These are phyloP conservation scores for Lodderomyces theae DNA, from an alignment of 1,139 yeast species.

Conservation along the genomic window DNA sequence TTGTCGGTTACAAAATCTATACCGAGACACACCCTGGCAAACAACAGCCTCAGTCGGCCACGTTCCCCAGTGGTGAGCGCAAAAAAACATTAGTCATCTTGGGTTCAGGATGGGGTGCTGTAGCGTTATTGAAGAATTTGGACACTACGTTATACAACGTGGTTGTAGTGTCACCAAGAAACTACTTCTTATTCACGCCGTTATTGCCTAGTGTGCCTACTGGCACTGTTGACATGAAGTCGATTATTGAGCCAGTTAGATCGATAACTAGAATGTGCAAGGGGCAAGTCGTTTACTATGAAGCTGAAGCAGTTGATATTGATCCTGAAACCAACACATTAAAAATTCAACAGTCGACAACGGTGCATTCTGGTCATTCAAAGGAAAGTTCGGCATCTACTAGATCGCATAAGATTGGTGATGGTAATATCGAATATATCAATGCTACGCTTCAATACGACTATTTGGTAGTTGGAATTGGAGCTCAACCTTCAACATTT, in stretches of 20 bases:
- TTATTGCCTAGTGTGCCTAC: conserved; percentile 90
- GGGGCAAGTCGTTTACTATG: conserved; percentile 78
- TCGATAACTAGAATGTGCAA: conserved; percentile 62
- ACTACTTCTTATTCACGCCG: conserved; percentile 91
- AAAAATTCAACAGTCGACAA: conserved; percentile 35
- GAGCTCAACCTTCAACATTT: conserved; percentile 87
- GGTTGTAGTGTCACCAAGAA: conserved; percentile 85
- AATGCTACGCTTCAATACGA: conserved; percentile 59
- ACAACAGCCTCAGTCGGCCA: conserved; percentile 53
- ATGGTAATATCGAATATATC: conserved; percentile 43
- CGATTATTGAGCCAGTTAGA: conserved; percentile 83
- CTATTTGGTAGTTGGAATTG: conserved; percentile 82
- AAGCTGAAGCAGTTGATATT: conserved; percentile 83
- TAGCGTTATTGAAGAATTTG: conserved; percentile 72
- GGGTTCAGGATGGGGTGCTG: conserved; percentile 95
- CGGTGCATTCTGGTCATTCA: conserved; percentile 50
- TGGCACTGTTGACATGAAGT: conserved; percentile 85
- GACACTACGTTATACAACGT: conserved; percentile 86
- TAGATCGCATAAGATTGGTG: conserved; percentile 28
- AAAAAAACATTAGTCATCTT: conserved; percentile 84
- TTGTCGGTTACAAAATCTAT: conserved; percentile 54
- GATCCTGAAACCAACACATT: conserved; percentile 47
- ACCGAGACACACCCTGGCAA: conserved; percentile 58
- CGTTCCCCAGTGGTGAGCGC: conserved; percentile 62
- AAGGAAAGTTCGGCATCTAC: conserved; percentile 48